Evolutionary conservation across 352 stramenopile genomes (phyloP).

Genomic region (Phytopythium aichiense): DNA sequence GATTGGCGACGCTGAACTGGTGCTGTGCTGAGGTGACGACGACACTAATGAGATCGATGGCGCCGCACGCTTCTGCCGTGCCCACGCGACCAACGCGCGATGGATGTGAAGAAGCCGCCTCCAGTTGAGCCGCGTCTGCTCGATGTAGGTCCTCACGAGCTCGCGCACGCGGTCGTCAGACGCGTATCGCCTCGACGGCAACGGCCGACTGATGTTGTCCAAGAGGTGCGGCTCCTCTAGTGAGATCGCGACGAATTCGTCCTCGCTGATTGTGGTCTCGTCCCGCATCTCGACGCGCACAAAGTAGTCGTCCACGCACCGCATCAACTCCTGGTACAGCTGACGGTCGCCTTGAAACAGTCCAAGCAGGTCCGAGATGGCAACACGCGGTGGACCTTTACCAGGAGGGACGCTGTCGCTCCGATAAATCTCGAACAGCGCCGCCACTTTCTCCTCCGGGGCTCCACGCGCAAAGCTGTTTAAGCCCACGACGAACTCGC

Average conservation of each 20-base stretch:
- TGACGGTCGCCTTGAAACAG: conserved; percentile 44
- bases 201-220: conserved; percentile 31
- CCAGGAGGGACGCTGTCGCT: conserved; percentile 8
- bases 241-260: conserved; percentile 37
- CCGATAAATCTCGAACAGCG: conserved; percentile 37
- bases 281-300: conserved; percentile 30
- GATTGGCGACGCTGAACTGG: not conserved
- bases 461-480: conserved; percentile 36
- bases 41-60: not conserved
- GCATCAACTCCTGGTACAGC: conserved; percentile 40
- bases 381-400: conserved; percentile 14
- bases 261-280: conserved; percentile 29
- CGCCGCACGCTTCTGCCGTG: not conserved
- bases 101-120: conserved; percentile 21
- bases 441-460: conserved; percentile 35
- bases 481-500: conserved; percentile 45
- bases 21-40: not conserved
- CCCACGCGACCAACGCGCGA: conserved; percentile 13
- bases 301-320: conserved; percentile 48
- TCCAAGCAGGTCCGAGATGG: conserved; percentile 39
- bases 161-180: conserved; percentile 30
- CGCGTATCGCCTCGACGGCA: conserved; percentile 20
- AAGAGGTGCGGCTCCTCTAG: conserved; percentile 32
- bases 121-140: conserved; percentile 20
- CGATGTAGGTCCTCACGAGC: conserved; percentile 25